A percentile compares a stretch with the other conserved stretches of the same genome.
These are phyloP conservation scores for Heteromeles arbutifolia DNA, from an alignment of 306 rosid genomes.

Conservation along the genomic window DNA sequence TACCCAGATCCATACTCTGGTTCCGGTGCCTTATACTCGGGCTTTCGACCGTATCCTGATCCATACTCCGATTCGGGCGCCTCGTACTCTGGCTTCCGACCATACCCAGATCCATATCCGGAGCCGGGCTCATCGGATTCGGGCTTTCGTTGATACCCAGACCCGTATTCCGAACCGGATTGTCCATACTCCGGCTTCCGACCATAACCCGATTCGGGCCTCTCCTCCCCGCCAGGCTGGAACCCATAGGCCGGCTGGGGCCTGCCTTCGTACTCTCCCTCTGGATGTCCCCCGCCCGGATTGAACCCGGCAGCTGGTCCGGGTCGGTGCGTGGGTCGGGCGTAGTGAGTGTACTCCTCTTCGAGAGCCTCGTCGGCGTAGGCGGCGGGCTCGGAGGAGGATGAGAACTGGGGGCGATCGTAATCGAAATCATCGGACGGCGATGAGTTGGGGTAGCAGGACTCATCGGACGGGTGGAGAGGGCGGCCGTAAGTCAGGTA, in stretches of 20 bases:
- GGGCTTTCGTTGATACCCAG: background rate
- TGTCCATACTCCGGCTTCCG: background rate
- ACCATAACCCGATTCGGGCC: slow-evolving; percentile 25
- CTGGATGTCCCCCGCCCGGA: background rate
- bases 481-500: slow-evolving; percentile 40
- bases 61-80: slow-evolving; percentile 8
- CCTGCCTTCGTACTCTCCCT: slow-evolving; percentile 16
- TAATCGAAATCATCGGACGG: slow-evolving; percentile 48
- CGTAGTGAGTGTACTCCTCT: slow-evolving; percentile 64
- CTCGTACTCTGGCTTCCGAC: slow-evolving; percentile 2
- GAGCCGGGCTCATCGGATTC: background rate
- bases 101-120: slow-evolving; percentile 14
- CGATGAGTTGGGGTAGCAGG: slow-evolving; percentile 44
- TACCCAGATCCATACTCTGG: slow-evolving; percentile 13
- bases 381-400: slow-evolving; percentile 58
- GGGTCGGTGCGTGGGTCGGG: slow-evolving; percentile 52
- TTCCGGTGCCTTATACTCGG: background rate
- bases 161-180: slow-evolving; percentile 12
- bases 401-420: slow-evolving; percentile 63
- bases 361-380: slow-evolving; percentile 58
- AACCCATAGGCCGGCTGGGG: slow-evolving; percentile 25
- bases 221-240: slow-evolving; percentile 10
- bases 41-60: slow-evolving; percentile 12
- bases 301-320: slow-evolving; percentile 13
- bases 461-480: slow-evolving; percentile 35